Evolutionary conservation across 306 rosid species (phyloP).

Genomic region (Bauhinia variegata): DNA sequence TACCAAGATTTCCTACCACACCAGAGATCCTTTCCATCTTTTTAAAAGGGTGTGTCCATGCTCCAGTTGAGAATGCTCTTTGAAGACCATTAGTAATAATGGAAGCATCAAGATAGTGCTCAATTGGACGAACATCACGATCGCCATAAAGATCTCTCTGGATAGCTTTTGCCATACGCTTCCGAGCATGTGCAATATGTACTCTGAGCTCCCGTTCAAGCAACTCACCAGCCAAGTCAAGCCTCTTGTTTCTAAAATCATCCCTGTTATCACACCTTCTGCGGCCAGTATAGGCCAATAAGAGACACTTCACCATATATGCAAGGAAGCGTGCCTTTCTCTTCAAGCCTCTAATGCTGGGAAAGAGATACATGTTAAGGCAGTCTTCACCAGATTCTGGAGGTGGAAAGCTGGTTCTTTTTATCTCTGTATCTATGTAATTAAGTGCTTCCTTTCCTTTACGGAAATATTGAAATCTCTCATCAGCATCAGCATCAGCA

Average conservation of each 20-base stretch:
- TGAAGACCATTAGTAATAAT: conserved; percentile 90
- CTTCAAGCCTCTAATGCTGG: conserved; percentile 58
- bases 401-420: conserved; percentile 73
- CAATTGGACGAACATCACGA: conserved; percentile 64
- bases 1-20: conserved; percentile 83
- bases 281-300: conserved; percentile 72
- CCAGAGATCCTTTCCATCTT: conserved; percentile 89
- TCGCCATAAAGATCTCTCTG: conserved; percentile 92
- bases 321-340: conserved; percentile 83
- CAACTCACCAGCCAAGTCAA: conserved; percentile 86
- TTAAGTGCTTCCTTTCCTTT: conserved; percentile 47
- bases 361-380: conserved; percentile 59
- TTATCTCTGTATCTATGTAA: conserved; percentile 50
- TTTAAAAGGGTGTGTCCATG: conserved; percentile 94
- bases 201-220: conserved; percentile 89
- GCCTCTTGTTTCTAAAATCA: conserved; percentile 86
- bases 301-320: conserved; percentile 89
- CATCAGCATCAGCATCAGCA: conserved; percentile 56
- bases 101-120: conserved; percentile 88
- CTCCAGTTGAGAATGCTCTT: conserved; percentile 96
- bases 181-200: conserved; percentile 81
- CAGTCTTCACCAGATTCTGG: conserved; percentile 72
- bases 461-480: conserved; percentile 55
- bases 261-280: conserved; percentile 84
- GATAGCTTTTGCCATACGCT: conserved; percentile 75